Conservation (phyloP, 192 early-diverging fungal species). For the Mortierella antarctica region DNA sequence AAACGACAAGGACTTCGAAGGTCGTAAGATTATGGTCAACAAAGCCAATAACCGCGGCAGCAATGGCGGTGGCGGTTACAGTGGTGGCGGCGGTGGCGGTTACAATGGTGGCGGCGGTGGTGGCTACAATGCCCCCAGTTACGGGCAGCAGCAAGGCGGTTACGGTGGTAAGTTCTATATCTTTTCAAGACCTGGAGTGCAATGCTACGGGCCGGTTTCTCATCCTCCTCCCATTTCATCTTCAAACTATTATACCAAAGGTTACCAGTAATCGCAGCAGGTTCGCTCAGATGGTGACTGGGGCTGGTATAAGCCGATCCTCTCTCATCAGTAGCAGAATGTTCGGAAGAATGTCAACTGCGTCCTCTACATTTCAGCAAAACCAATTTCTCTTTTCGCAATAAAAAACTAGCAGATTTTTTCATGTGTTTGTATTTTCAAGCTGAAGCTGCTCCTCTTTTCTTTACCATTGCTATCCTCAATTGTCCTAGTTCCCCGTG, state of each 20-base stretch:
- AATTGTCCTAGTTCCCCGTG: neutral
- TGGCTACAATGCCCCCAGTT: constrained; percentile 21
- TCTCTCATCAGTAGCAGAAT: neutral
- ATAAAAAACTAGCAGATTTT: constrained; percentile 22
- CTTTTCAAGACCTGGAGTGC: neutral
- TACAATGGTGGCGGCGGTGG: constrained; percentile 29
- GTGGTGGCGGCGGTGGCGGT: constrained; percentile 12
- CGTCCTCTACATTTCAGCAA: neutral
- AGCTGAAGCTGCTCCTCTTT: constrained; percentile 11
- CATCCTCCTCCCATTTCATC: neutral
- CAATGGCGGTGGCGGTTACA: neutral
- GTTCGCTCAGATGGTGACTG: constrained; percentile 46
- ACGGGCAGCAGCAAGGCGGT: constrained; percentile 3
- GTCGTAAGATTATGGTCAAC: neutral
- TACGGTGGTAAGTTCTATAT: neutral
- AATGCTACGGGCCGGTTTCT: neutral
- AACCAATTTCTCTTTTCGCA: constrained; percentile 4
- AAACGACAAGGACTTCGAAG: constrained; percentile 61
- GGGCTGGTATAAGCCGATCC: constrained; percentile 11
- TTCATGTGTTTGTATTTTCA: constrained; percentile 32
- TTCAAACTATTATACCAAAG: neutral
- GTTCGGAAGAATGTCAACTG: neutral
- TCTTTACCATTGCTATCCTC: constrained; percentile 11
- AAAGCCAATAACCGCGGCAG: neutral
- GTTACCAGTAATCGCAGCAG: constrained; percentile 10